Base-by-base conservation (phyloP, 306 rosid species). In the Inga laurina region DNA sequence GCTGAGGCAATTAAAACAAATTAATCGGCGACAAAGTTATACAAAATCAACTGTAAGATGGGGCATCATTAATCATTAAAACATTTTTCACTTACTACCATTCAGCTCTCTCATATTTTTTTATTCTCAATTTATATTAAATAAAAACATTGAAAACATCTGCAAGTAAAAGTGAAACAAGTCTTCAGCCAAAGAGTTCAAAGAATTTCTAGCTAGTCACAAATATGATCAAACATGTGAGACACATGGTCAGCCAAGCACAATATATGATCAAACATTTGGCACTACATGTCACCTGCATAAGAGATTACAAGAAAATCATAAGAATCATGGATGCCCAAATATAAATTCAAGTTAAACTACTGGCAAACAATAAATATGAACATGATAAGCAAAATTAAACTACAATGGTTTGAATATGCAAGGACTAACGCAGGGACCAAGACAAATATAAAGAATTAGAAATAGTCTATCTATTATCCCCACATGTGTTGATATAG, bases 81-180 rank as follows among this genome's bases (percentile, higher is more conserved):
- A 45, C 22, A 39, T 49, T 49, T 12, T 49, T 45, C 45, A 59
- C 83, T 57, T 56, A 79, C 79, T 37, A 87, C 89, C 85, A 86
- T 83, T 56, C 65, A 82, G 77, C 57, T 56, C n/a, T 43, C 57
- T 77, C 72, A 15, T 7, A 0, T 27, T 49, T 37, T 19, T 65
- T 12, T 27, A 35, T 51, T 56, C 15, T 43, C 80, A 56, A 76
- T 39, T 56, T 56, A 30, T 30, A 4, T 27, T 39, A 43, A 51
- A 21, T 5, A 37, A 5, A 37, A 37, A 37, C 56, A 79, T n/a
- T 68, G 67, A 75, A 68, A 57, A 57, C 75, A 74, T 82, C 77
- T 82, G 75, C 45, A 45, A 78, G 37, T 27, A 39, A 59, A 35
- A 46, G 10, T 1, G 7, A 46, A 18, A 44, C 5, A 43, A 35